Base-by-base conservation (phyloP, 129 eudicot genomes). In the Arctium lappa region DNA sequence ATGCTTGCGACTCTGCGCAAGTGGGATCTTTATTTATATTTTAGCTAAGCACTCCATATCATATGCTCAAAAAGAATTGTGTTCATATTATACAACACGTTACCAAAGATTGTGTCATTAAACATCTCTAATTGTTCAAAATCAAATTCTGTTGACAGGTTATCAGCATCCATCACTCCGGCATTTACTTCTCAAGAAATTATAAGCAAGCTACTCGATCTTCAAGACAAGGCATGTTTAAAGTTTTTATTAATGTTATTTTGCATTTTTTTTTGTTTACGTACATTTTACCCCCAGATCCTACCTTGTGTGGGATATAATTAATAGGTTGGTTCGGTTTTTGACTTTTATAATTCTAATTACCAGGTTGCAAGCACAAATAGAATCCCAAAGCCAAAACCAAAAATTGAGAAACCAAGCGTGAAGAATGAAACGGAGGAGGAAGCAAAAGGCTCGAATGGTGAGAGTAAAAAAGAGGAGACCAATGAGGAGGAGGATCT, bases 301-400 rank as follows among this genome's bases (percentile, higher is more conserved):
- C 3, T 46, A 46, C 3, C 56, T 46, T 46, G 56, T 46, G 56
- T 46, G 56, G 36, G 36, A 33, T 33, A 33, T 33, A 8, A 46
- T 11, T 2, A 9, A 46, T 46, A 46, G 4, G 56, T 46, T 11
- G 29, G 68, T 16, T 60, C 4, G 62, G 15, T 50, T 60, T 44
- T 56, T 60, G 68, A 60, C 9, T n/a, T 60, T 60, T 16, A 5
- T 60, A 3, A 68, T 81, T 63, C 39, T 81, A 87, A 44, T 72
- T 77, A 79, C 39, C 84, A 95, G 99, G 99, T 93, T 82, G 86
- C 91, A 9, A 89, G 84, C 60, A 85, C 93, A 27, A 87, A 93
- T 78, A 90, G 84, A 83, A 95, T 95, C 77, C 98, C 98, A 1
- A 95, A 95, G 88, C 99, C 99, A 68, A 95, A 93, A 83, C 99